Base-by-base conservation (phyloP, 108 stramenopile genomes). In the Cyclotella kingstonii region DNA sequence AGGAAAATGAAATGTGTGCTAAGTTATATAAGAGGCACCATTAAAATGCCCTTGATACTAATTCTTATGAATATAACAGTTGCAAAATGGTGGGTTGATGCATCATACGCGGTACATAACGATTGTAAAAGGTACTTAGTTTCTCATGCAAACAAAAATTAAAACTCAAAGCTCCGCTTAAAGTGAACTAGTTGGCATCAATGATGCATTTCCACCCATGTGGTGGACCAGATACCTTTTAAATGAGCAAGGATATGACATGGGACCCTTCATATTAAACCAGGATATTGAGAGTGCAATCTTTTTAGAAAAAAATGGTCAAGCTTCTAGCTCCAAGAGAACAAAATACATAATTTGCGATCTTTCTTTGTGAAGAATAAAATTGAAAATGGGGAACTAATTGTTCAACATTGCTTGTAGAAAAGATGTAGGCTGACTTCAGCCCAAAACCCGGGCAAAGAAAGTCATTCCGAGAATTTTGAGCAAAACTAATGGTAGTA, bases 121-220 rank as follows among this genome's bases (percentile, higher is more conserved):
- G 36, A 36, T 36, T 36, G 36, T 36, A 22, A 50, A 50, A 22
- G 48, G 48, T 23, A 14, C n/a, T 50, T 17, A 50, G 48, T 21
- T 50, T 22, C 22, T 50, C 48, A 14, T 50, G 48, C 25, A 50
- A 50, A 5, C 10, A 50, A 23, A 50, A 50, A 19, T 22, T 50
- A 17, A 50, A 50, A n/a, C n/a, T n/a, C n/a, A n/a, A n/a, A n/a
- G n/a, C n/a, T n/a, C n/a, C n/a, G n/a, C n/a, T n/a, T 21, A 50
- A 17, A 19, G 23, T 4, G 6, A 50, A 22, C 48, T 50, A 11
- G 36, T 36, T 36, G 11, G 36, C 9, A 11, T 36, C 7, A 36
- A 36, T 11, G 36, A 36, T 11, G 7, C 36, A 36, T 36, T 36
- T 9, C 9, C 9, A 9, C 11, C 7, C 36, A 36, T 36, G 7